A percentile compares a stretch with the other conserved stretches of the same genome.
These are phyloP conservation scores for Phaeosphaeria sp. DNA, from an alignment of 2,329 filamentous ascomycete species.

Conservation along the genomic window DNA sequence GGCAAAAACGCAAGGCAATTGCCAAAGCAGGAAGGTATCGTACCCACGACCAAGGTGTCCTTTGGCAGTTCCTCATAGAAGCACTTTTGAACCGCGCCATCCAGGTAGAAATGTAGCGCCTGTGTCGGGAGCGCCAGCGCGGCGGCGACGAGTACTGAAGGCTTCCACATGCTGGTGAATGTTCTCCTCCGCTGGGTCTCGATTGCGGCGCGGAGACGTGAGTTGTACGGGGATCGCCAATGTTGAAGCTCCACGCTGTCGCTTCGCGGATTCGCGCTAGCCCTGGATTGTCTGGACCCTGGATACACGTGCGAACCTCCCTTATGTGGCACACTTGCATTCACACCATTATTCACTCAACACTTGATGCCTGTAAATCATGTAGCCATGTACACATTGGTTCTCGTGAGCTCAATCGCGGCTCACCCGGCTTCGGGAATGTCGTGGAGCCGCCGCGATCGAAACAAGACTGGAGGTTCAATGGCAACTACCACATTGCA, in stretches of 20 bases:
- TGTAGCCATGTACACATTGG: too few species aligned
- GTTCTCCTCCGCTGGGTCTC: conserved; percentile 26
- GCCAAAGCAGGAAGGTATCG: conserved; percentile 27
- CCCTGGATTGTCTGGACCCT: conserved; percentile 18
- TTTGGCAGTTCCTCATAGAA: conserved; percentile 99
- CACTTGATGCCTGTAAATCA: too few species aligned
- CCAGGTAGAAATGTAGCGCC: conserved; percentile 95
- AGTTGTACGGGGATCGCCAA: conserved; percentile 31
- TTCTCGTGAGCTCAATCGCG: too few species aligned
- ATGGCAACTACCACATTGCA: neutral
- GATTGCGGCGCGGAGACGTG: conserved; percentile 24
- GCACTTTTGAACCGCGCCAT: conserved; percentile 84
- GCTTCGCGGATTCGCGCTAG: conserved; percentile 19
- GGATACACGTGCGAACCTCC: conserved; percentile 23
- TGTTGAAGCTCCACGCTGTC: conserved; percentile 33
- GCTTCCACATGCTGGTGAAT: conserved; percentile 40
- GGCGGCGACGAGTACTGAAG: conserved; percentile 70
- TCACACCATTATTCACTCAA: neutral
- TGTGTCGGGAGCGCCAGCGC: conserved; percentile 67
- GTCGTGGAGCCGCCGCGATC: neutral
- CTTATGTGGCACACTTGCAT: conserved; percentile 5
- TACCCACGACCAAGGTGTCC: conserved; percentile 92
- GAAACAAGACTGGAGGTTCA: neutral
- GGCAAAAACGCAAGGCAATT: neutral
- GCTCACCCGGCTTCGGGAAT: too few species aligned